A percentile compares a stretch with the other conserved stretches of the same genome.
These are phyloP conservation scores for Aspergillus tamarii DNA, from an alignment of 2,329 filamentous ascomycete species.

Conservation along the genomic window DNA sequence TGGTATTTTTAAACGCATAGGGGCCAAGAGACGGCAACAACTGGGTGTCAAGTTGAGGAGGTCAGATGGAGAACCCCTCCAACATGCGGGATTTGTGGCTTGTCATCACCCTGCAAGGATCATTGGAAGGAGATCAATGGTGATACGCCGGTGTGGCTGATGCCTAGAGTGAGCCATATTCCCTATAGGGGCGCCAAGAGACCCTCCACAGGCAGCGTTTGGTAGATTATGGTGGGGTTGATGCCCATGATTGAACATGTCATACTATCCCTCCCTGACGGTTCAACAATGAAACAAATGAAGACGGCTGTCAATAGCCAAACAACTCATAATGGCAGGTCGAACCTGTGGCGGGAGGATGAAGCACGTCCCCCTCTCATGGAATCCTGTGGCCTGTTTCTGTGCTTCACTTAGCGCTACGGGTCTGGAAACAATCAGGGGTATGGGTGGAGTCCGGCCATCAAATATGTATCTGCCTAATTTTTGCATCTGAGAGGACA, in stretches of 20 bases:
- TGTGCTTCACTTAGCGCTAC: neutral
- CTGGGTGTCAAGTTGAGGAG: neutral
- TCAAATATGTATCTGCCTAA: constrained; percentile 26
- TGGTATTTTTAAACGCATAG: neutral
- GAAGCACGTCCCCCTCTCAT: neutral
- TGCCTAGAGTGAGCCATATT: neutral
- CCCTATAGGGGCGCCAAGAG: constrained; percentile 4
- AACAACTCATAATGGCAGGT: neutral
- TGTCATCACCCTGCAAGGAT: neutral
- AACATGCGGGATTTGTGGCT: constrained; percentile 8
- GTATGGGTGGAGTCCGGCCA: neutral
- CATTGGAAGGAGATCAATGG: neutral
- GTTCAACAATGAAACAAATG: neutral
- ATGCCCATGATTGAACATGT: neutral
- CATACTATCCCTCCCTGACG: neutral
- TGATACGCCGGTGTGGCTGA: constrained; percentile 6
- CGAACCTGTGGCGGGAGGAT: neutral
- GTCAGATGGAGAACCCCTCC: neutral
- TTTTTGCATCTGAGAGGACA: constrained; percentile 15
- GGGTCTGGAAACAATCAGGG: neutral
- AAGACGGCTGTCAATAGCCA: neutral
- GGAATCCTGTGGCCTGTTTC: neutral
- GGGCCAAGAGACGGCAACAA: no score
- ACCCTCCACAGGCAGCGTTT: neutral
- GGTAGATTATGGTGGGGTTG: neutral